Evolutionary conservation across 2,329 filamentous ascomycete genomes (phyloP).

Genomic region (Thielaviopsis ethacetica): DNA sequence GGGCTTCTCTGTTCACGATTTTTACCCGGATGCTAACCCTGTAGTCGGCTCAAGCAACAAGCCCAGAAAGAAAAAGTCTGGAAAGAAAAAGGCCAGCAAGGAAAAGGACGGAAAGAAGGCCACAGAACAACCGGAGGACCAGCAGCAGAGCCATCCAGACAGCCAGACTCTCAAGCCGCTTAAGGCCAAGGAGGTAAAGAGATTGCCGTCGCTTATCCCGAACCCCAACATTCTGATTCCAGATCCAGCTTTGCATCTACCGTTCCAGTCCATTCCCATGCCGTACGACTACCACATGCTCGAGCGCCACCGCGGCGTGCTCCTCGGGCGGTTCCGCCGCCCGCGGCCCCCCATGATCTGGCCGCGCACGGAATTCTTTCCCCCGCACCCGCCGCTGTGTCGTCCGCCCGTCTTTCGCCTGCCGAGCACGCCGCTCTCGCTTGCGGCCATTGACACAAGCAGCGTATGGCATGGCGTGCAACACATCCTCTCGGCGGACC

Average conservation of each 20-base stretch:
- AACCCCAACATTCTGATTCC: neutral
- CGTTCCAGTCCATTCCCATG: neutral
- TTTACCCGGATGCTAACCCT: too few relatives aligned
- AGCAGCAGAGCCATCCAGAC: too few relatives aligned
- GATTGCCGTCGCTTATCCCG: neutral
- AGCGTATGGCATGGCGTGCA: constrained; percentile 14
- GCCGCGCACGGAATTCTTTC: constrained; percentile 4
- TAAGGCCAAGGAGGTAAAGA: neutral
- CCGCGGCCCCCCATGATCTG: neutral
- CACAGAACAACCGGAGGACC: too few relatives aligned
- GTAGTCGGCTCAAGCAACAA: too few relatives aligned
- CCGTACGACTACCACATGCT: neutral
- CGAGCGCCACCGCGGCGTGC: neutral
- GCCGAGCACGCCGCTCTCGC: neutral
- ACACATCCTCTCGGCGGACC: constrained; percentile 15
- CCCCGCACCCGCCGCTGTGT: too few relatives aligned
- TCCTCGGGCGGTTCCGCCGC: neutral
- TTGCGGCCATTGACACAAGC: neutral
- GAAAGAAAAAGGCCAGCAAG: too few relatives aligned
- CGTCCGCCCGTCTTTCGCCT: neutral
- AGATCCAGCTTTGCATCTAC: neutral
- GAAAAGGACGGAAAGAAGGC: too few relatives aligned
- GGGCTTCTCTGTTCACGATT: too few relatives aligned
- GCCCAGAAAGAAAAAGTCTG: too few relatives aligned
- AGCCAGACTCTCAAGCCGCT: too few relatives aligned